A percentile compares a stretch with the other conserved stretches of the same genome.
These are phyloP conservation scores for Chalciporus sphaerocephalus DNA, from an alignment of 768 basidiomycete genomes.

Conservation along the genomic window DNA sequence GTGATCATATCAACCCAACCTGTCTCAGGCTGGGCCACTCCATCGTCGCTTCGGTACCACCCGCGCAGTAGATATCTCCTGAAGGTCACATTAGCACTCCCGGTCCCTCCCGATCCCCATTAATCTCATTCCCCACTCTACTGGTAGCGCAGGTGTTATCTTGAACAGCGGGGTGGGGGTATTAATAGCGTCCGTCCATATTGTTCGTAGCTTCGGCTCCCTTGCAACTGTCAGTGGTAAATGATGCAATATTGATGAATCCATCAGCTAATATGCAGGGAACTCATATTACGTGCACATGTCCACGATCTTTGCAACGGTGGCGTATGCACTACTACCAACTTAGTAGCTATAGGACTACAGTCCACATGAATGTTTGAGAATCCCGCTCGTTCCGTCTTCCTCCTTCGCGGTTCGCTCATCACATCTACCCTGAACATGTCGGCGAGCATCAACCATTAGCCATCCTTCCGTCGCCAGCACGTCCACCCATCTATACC, in stretches of 20 bases:
- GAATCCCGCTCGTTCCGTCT: constrained; percentile 13
- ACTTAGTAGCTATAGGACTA: no score
- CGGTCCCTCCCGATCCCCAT: no score
- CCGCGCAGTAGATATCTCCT: no score
- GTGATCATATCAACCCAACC: constrained; percentile 8
- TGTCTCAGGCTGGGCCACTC: not conserved
- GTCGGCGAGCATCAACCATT: constrained; percentile 6
- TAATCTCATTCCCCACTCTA: no score
- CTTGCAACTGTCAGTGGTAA: not conserved
- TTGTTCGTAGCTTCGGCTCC: no score
- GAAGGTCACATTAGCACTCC: no score
- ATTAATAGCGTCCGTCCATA: no score
- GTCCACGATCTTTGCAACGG: not conserved
- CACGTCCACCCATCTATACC: constrained; percentile 14
- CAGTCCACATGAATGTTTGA: constrained; percentile 13
- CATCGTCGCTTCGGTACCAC: not conserved
- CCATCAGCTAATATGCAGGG: not conserved
- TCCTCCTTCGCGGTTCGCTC: constrained; percentile 7
- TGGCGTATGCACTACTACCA: no score
- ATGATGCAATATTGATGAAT: no score
- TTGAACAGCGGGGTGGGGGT: no score
- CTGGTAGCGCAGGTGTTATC: no score
- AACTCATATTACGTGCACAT: not conserved
- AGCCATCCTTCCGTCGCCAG: constrained; percentile 8
- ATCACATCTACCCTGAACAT: constrained; percentile 15